These are phyloP conservation scores for Micromonas pusilla DNA, from an alignment of 139 green algal species.

Conservation along the genomic window DNA sequence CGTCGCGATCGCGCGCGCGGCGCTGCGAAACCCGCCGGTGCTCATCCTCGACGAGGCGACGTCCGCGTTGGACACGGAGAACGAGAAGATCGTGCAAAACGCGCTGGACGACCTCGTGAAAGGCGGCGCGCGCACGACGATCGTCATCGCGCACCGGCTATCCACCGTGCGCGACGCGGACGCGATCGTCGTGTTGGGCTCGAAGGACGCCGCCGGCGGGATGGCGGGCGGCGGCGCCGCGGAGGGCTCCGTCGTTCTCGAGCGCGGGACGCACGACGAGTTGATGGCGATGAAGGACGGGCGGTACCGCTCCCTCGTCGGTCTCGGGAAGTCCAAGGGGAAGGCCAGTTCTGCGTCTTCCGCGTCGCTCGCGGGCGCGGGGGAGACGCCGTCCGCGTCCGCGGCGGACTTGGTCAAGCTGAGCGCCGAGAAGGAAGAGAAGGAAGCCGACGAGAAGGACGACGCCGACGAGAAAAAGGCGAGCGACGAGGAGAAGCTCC, in stretches of 20 bases:
- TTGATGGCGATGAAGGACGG: neutral
- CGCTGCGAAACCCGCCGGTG: constrained; percentile 64
- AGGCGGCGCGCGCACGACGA: constrained; percentile 58
- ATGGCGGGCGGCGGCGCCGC: neutral
- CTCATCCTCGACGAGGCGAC: constrained; percentile 71
- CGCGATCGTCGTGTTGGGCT: constrained; percentile 65
- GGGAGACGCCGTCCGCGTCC: neutral
- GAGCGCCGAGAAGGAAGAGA: constrained; percentile 1
- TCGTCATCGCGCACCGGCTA: constrained; percentile 84
- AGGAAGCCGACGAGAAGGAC: neutral
- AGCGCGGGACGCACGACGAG: constrained; percentile 26
- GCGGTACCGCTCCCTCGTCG: neutral
- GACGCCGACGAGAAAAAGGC: neutral
- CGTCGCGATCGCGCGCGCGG: constrained; percentile 73
- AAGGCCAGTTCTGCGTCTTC: constrained; percentile 6
- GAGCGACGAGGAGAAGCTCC: neutral
- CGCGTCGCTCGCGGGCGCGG: neutral
- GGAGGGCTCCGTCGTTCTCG: constrained; percentile 1
- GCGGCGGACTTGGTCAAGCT: constrained; percentile 10
- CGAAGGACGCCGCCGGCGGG: neutral
- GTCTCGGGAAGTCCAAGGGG: neutral
- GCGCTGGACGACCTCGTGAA: constrained; percentile 55
- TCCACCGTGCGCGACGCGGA: constrained; percentile 72
- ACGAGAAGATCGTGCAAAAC: constrained; percentile 51
- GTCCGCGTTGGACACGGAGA: constrained; percentile 63